Conservation (phyloP, 495 filamentous ascomycete genomes). For the Letharia lupina region DNA sequence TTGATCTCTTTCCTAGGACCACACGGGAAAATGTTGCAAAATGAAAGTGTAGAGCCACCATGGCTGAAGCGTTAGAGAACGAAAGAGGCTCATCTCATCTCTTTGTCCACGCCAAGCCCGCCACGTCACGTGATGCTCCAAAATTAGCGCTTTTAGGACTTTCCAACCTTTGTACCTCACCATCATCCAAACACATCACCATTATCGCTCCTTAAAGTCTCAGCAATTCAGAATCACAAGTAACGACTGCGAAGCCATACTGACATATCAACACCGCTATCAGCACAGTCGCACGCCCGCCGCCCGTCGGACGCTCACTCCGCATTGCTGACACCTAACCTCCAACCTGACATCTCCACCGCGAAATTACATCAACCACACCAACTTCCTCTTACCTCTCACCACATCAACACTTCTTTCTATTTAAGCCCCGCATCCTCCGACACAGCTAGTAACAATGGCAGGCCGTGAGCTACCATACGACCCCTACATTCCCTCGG, state of each 20-base stretch:
- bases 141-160: neutral
- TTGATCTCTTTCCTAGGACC: neutral
- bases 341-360: neutral
- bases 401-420: neutral
- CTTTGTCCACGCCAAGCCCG: conserved; percentile 4
- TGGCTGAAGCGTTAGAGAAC: neutral
- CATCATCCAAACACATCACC: neutral
- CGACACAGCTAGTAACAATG: conserved; percentile 41
- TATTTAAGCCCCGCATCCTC: neutral
- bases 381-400: neutral
- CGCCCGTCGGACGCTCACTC: neutral
- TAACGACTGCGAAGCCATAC: neutral
- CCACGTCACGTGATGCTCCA: neutral
- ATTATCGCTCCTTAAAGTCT: neutral
- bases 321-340: conserved; percentile 10
- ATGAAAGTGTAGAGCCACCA: neutral
- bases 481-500: conserved; percentile 83
- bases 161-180: neutral
- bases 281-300: neutral
- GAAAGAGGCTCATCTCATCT: conserved; percentile 6
- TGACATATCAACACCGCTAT: neutral
- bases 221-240: neutral
- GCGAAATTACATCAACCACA: neutral
- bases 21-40: neutral
- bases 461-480: conserved; percentile 70